Evolutionary conservation across 257 asterid genomes (phyloP).

Genomic region (Penstemon newberryi): DNA sequence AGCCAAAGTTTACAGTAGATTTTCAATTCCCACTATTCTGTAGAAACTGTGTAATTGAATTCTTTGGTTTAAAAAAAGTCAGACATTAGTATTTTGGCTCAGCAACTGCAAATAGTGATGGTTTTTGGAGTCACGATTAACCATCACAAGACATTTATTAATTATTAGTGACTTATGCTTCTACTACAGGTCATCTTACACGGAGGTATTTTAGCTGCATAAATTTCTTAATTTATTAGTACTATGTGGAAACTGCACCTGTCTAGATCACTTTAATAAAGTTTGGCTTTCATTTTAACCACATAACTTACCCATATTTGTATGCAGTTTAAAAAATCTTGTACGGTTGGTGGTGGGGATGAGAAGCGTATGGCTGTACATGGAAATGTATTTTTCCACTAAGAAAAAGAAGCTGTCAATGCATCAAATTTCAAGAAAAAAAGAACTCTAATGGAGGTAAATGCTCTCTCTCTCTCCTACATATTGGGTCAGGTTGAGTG

Average conservation of each 20-base stretch:
- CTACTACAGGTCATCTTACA: conserved; percentile 10
- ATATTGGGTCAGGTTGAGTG: conserved; percentile 60
- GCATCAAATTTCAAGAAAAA: conserved; percentile 37
- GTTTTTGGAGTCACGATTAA: conserved; percentile 7
- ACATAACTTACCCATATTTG: conserved; percentile 29
- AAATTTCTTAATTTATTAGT: conserved; percentile 6
- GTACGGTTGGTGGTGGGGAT: conserved; percentile 57
- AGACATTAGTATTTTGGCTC: conserved; percentile 8
- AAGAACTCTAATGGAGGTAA: conserved; percentile 41
- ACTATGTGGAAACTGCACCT: conserved; percentile 21
- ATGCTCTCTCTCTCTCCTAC: conserved; percentile 28
- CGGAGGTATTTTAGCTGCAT: conserved; percentile 8
- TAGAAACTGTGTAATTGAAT: neutral
- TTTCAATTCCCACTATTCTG: conserved; percentile 6
- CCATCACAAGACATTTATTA: conserved; percentile 1
- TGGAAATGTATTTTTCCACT: conserved; percentile 68
- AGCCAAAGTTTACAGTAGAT: neutral
- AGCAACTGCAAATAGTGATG: conserved; percentile 12
- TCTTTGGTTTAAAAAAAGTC: conserved; percentile 1
- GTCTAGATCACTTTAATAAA: conserved; percentile 22
- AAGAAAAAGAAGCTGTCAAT: conserved; percentile 46
- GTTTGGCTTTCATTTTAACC: conserved; percentile 27
- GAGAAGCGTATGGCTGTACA: conserved; percentile 49
- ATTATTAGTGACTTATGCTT: conserved; percentile 8
- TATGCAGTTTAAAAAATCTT: conserved; percentile 35